phyloP scores from a whole-genome alignment of 192 early-diverging fungal genomes.

The Coemansia sp. region DNA sequence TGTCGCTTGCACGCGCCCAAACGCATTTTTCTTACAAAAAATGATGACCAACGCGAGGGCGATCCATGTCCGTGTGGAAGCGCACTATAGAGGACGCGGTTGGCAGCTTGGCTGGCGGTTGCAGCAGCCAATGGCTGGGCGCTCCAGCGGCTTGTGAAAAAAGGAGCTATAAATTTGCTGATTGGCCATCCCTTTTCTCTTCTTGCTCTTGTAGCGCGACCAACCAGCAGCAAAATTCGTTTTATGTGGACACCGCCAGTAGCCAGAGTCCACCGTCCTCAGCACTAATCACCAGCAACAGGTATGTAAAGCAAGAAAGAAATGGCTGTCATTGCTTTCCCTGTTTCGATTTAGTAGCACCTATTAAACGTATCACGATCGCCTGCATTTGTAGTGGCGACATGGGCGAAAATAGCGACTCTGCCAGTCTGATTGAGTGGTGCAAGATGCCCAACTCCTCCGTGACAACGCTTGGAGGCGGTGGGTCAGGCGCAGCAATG shows the following conservation, averaged over 20 bases:
- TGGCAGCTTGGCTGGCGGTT: too few species aligned
- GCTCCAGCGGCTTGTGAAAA: slow-evolving; percentile 2
- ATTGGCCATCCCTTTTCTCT: not conserved
- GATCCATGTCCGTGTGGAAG: not conserved
- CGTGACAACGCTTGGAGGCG: slow-evolving; percentile 1
- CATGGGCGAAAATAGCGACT: not conserved
- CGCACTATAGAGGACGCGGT: not conserved
- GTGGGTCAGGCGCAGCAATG: not conserved
- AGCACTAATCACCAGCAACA: not conserved
- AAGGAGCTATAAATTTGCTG: not conserved
- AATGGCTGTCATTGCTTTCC: too few species aligned
- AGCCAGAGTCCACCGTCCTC: not conserved
- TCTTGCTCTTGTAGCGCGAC: not conserved
- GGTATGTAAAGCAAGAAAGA: too few species aligned
- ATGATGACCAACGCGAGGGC: not conserved
- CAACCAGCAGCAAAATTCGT: not conserved
- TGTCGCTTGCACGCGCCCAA: not conserved
- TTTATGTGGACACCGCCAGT: not conserved
- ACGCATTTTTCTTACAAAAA: not conserved
- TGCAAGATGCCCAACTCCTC: slow-evolving; percentile 12
- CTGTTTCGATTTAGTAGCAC: too few species aligned
- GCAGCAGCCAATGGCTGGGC: slow-evolving; percentile 4
- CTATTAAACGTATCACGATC: too few species aligned
- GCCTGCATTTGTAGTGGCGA: slow-evolving; percentile 2
- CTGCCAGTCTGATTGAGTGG: slow-evolving; percentile 16